Percentiles rank a stretch among this genome's conserved stretches.
These are phyloP conservation scores for Kondoa malvinella DNA, from an alignment of 768 basidiomycete genomes.

Conservation along the genomic window DNA sequence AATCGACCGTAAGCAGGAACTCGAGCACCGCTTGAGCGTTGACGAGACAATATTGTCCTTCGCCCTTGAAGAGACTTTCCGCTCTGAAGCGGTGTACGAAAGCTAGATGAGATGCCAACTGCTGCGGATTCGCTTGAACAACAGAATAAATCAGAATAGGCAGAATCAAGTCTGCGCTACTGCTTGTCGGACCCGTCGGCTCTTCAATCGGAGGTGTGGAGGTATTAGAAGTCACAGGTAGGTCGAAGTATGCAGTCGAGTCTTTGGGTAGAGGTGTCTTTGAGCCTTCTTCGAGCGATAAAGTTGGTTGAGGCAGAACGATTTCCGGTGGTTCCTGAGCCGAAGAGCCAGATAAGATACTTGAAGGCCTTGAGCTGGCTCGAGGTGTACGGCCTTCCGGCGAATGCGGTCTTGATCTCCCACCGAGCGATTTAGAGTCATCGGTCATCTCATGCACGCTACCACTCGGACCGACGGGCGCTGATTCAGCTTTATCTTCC, in stretches of 20 bases:
- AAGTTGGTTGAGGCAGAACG: conserved; percentile 16
- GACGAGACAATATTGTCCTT: conserved; percentile 81
- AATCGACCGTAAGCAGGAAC: conserved; percentile 85
- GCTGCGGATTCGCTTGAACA: conserved; percentile 76
- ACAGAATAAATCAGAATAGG: conserved; percentile 87
- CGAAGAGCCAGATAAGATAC: conserved; percentile 10
- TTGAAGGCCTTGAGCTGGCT: conserved; percentile 6
- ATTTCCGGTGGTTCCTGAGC: conserved; percentile 19
- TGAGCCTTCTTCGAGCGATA: conserved; percentile 3
- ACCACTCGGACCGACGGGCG: neutral
- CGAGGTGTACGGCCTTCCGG: conserved; percentile 2
- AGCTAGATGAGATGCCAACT: conserved; percentile 51
- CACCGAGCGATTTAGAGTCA: conserved; percentile 21
- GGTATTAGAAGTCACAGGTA: neutral
- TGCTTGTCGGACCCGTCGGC: conserved; percentile 19
- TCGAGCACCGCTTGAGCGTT: conserved; percentile 90
- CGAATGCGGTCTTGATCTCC: neutral
- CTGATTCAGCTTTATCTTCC: conserved; percentile 11
- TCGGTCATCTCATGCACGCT: conserved; percentile 20
- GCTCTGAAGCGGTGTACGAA: conserved; percentile 43
- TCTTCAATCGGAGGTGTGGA: neutral
- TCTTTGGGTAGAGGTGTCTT: neutral
- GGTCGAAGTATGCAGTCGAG: conserved; percentile 4
- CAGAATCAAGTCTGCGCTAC: conserved; percentile 75
- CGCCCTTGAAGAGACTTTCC: conserved; percentile 45